phyloP scores from a whole-genome alignment of 305 asterid species.

The Fraxinus ornus region DNA sequence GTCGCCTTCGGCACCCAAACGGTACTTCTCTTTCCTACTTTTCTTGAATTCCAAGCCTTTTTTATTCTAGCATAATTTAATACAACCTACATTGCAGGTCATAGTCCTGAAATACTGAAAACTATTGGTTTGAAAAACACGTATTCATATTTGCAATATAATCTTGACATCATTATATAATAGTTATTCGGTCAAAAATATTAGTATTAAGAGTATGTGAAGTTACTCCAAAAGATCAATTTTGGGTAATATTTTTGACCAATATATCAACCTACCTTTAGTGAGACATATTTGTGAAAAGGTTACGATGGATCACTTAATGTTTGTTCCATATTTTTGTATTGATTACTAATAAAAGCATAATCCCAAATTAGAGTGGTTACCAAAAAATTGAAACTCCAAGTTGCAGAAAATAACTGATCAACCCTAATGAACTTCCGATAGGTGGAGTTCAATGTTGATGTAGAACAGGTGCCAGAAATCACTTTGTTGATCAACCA shows the following conservation, averaged over 20 bases:
- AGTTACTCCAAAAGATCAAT: background rate
- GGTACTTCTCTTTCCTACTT: slow-evolving; percentile 59
- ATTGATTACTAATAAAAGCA: background rate
- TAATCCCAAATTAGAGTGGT: background rate
- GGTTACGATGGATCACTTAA: background rate
- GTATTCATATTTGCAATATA: background rate
- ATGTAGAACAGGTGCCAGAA: background rate
- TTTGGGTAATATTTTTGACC: background rate
- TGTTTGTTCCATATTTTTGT: background rate
- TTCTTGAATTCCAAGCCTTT: slow-evolving; percentile 7
- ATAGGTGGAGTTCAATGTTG: background rate
- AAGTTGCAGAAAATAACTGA: background rate
- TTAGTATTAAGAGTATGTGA: background rate
- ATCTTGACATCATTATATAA: background rate
- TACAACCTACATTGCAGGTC: background rate
- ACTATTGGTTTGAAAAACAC: background rate
- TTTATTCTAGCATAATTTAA: slow-evolving; percentile 11
- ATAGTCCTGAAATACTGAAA: background rate
- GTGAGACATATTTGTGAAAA: background rate
- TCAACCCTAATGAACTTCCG: background rate
- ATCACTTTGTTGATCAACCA: background rate
- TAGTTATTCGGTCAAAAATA: background rate
- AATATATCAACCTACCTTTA: background rate
- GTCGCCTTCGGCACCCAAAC: slow-evolving; percentile 99
- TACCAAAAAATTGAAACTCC: background rate